Conservation (phyloP, 768 basidiomycete species). For the Suillus brevipes region DNA sequence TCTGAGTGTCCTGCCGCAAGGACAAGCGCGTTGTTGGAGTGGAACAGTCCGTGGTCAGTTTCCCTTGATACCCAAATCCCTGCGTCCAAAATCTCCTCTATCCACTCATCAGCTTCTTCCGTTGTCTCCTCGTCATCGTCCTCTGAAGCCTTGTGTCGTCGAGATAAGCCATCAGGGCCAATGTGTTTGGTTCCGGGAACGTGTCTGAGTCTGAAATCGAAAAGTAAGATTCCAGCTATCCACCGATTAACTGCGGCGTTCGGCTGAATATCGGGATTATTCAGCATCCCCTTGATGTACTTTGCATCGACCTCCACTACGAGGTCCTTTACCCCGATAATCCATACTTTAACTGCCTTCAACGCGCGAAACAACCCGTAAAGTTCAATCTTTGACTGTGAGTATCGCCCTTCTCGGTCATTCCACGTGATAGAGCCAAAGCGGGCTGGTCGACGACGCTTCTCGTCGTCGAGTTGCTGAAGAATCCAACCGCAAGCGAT, state of each 20-base stretch:
- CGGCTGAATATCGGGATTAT: slow-evolving; percentile 38
- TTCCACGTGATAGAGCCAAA: slow-evolving; percentile 34
- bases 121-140: neutral
- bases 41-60: too few species aligned
- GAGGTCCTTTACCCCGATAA: slow-evolving; percentile 32
- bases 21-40: too few species aligned
- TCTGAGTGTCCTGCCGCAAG: too few species aligned
- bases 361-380: slow-evolving; percentile 39
- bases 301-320: slow-evolving; percentile 40
- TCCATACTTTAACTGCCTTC: slow-evolving; percentile 28
- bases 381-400: slow-evolving; percentile 41
- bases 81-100: neutral
- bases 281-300: slow-evolving; percentile 45
- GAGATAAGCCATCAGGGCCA: too few species aligned
- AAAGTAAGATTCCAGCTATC: too few species aligned
- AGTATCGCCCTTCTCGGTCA: slow-evolving; percentile 28
- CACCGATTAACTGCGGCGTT: slow-evolving; percentile 11
- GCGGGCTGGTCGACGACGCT: slow-evolving; percentile 21
- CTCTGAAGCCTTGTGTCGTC: too few species aligned
- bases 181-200: too few species aligned
- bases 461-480: slow-evolving; percentile 30
- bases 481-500: slow-evolving; percentile 40
- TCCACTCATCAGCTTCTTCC: neutral
- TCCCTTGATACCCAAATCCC: neutral
- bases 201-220: too few species aligned